These are phyloP conservation scores for Cryptosporidium meleagridis DNA, from an alignment of 169 alveolate genomes.

Conservation along the genomic window DNA sequence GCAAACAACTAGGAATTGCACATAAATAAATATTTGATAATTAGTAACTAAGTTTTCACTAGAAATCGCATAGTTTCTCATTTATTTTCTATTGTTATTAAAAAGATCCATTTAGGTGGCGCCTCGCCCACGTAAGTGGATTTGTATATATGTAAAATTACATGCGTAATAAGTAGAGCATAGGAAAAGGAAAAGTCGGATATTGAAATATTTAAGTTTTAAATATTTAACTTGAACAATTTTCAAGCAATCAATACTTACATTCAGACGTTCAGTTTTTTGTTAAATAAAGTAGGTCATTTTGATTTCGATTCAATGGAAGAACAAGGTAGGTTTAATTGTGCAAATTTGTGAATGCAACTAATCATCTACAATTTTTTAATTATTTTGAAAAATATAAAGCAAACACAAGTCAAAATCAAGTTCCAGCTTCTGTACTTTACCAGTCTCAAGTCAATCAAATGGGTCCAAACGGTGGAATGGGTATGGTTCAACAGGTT, in stretches of 20 bases:
- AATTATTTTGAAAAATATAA: neutral
- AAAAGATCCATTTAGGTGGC: conserved; percentile 57
- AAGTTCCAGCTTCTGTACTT: conserved; percentile 69
- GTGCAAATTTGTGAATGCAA: neutral
- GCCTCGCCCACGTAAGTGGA: conserved; percentile 75
- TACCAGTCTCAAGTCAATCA: conserved; percentile 62
- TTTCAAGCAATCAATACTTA: neutral
- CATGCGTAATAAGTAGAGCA: conserved; percentile 12
- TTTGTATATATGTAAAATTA: neutral
- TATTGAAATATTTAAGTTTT: conserved; percentile 8
- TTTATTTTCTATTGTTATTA: neutral
- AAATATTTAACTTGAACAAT: neutral
- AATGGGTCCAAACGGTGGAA: conserved; percentile 17
- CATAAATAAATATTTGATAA: neutral
- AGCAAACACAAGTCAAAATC: conserved; percentile 1
- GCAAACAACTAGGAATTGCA: neutral
- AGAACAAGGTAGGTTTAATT: conserved; percentile 61
- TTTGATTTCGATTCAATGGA: conserved; percentile 21
- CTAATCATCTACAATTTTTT: conserved; percentile 2
- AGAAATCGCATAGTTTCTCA: neutral
- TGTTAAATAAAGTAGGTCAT: neutral
- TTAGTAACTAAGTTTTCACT: neutral
- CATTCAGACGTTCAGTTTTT: neutral
- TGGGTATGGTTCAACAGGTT: conserved; percentile 41
- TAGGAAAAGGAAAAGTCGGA: neutral